These are phyloP conservation scores for Noccaea caerulescens DNA, from an alignment of 345 rosid genomes.

Conservation along the genomic window DNA sequence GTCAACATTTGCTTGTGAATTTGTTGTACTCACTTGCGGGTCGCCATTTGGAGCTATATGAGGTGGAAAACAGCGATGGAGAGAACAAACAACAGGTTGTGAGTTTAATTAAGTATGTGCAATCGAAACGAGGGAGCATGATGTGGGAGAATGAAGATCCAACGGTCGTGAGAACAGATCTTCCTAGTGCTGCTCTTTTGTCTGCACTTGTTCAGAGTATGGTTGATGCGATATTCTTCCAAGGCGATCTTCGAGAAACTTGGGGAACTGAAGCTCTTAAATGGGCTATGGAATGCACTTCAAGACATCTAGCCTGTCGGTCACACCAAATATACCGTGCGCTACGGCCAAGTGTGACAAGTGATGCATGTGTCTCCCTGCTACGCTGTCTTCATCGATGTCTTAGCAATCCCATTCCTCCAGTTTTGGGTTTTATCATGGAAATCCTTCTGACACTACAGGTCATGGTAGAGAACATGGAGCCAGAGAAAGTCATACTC, in stretches of 20 bases:
- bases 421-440: constrained; percentile 93
- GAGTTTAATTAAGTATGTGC: constrained; percentile 95
- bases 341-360: constrained; percentile 85
- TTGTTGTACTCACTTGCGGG: constrained; percentile 96
- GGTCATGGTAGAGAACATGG: constrained; percentile 99
- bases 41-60: constrained; percentile 95
- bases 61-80: constrained; percentile 93
- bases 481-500: constrained; percentile 95
- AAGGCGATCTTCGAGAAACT: constrained; percentile 98
- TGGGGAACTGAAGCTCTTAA: constrained; percentile 98
- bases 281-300: constrained; percentile 99
- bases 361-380: constrained; percentile 90
- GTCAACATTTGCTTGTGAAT: constrained; percentile 98
- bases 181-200: constrained; percentile 94
- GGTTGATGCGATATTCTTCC: constrained; percentile 99
- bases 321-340: constrained; percentile 99
- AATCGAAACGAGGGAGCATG: constrained; percentile 99
- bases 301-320: constrained; percentile 98
- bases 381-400: constrained; percentile 97
- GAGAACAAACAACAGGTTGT: constrained; percentile 98
- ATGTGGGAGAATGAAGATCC: constrained; percentile 99
- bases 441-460: constrained; percentile 91
- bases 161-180: constrained; percentile 77
- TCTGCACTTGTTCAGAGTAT: constrained; percentile 98
- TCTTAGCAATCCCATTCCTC: constrained; percentile 93